Base-by-base conservation (phyloP, 768 basidiomycete genomes). In the Macrolepiota dolichaula region DNA sequence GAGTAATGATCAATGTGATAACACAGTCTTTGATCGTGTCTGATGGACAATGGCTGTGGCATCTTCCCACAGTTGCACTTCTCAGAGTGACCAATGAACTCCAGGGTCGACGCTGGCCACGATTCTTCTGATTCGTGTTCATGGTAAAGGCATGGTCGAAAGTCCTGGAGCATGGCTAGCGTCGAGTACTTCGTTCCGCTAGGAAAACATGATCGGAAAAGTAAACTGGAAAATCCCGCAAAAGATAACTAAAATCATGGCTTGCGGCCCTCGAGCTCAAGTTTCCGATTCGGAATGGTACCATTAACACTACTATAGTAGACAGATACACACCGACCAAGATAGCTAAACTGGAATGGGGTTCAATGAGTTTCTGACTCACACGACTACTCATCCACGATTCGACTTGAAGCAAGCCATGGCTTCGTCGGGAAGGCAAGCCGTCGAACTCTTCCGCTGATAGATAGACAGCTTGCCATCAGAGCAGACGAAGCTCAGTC, bases 401-500 rank as follows among this genome's bases (percentile, higher is more conserved):
- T 54, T n/a, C 55, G 22, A 49, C 25, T 64, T 53, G 55, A 66
- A 66, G 38, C 63, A 63, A n/a, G 55, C 55, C 65, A 83, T 65
- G 17, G 76, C 66, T 12, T 76, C 72, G 22, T 83, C 78, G 0
- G 85, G 81, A 37, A 86, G 71, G 64, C 73, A 79, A 54, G 76
- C 77, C 3, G 74, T 75, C 37, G 73, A 62, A 55, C 71, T 73
- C 53, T 67, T 77, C 57, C 87, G 77, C 65, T 79, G 72, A 65
- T 82, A 86, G 1, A 88, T 74, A 55, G 77, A 70, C 63, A 90
- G 64, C 24, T 73, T 72, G 2, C 80, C 79, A 3, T 67, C 70
- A 46, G 72, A 69, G 59, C 78, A 85, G 19, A 89, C 85, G 55
- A 91, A 67, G 66, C 79, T 85, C 35, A 91, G 67, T 10, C 82